Percentiles rank a stretch among this genome's conserved stretches.
These are phyloP conservation scores for Arabidopsis arenosa DNA, from an alignment of 345 rosid species.

Conservation along the genomic window DNA sequence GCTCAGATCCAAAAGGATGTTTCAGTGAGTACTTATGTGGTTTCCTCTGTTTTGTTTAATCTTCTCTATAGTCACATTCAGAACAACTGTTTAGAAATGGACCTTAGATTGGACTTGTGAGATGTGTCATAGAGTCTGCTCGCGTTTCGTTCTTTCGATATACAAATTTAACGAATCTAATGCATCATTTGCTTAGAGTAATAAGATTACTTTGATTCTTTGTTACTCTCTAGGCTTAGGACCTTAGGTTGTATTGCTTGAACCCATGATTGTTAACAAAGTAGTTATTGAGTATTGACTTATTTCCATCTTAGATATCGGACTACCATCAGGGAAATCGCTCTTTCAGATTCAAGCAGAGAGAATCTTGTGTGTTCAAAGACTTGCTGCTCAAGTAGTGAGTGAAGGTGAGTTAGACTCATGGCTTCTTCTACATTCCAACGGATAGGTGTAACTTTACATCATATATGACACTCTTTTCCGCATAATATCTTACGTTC, in stretches of 20 bases:
- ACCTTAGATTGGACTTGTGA: too few species aligned
- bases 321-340: conserved; percentile 96
- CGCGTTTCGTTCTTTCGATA: not conserved
- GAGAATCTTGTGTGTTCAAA: conserved; percentile 85
- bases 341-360: conserved; percentile 98
- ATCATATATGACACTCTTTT: conserved; percentile 24
- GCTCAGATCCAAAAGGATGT: conserved; percentile 99
- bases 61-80: conserved; percentile 2
- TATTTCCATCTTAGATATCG: conserved; percentile 64
- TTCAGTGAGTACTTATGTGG: conserved; percentile 66
- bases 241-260: conserved; percentile 20
- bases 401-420: conserved; percentile 77
- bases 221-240: conserved; percentile 18
- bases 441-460: not conserved
- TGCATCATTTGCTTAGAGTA: not conserved
- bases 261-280: not conserved
- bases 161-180: not conserved
- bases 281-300: not conserved
- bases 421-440: conserved; percentile 29
- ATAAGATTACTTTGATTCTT: not conserved
- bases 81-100: not conserved
- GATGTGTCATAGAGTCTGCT: not conserved
- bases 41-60: conserved; percentile 9
- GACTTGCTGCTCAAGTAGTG: conserved; percentile 80
- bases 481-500: conserved; percentile 28